These are phyloP conservation scores for Phalaenopsis equestris DNA, from an alignment of 106 monocot species.

Conservation along the genomic window DNA sequence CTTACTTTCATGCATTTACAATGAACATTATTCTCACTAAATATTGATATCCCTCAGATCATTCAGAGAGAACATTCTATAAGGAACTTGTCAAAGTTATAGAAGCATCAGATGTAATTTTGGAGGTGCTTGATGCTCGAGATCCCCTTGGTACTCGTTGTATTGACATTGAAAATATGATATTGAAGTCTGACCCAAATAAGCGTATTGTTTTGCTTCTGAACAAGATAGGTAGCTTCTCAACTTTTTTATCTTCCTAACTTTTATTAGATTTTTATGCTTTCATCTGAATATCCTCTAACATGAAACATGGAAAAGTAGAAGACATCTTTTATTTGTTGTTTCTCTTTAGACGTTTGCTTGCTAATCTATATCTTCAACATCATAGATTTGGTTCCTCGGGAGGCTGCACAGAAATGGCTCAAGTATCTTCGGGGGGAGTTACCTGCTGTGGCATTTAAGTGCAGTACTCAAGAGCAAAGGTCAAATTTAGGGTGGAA, in stretches of 20 bases:
- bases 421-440: constrained; percentile 93
- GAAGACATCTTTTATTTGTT: neutral
- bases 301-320: neutral
- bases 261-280: neutral
- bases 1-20: neutral
- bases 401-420: constrained; percentile 90
- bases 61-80: constrained; percentile 90
- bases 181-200: constrained; percentile 71
- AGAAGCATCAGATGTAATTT: constrained; percentile 95
- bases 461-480: constrained; percentile 93
- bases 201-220: constrained; percentile 86
- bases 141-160: constrained; percentile 96
- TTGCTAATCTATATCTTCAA: neutral
- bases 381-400: constrained; percentile 77
- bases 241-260: neutral
- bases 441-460: constrained; percentile 90
- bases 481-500: constrained; percentile 88
- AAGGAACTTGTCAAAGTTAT: constrained; percentile 94
- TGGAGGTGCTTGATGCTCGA: constrained; percentile 96
- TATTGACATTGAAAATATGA: constrained; percentile 88
- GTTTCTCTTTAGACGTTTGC: neutral
- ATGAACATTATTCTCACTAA: neutral
- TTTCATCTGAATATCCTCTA: neutral
- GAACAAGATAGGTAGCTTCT: constrained; percentile 86
- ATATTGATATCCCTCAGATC: constrained; percentile 38